Base-by-base conservation (phyloP, 768 basidiomycete species). In the Boletus barrowsii region DNA sequence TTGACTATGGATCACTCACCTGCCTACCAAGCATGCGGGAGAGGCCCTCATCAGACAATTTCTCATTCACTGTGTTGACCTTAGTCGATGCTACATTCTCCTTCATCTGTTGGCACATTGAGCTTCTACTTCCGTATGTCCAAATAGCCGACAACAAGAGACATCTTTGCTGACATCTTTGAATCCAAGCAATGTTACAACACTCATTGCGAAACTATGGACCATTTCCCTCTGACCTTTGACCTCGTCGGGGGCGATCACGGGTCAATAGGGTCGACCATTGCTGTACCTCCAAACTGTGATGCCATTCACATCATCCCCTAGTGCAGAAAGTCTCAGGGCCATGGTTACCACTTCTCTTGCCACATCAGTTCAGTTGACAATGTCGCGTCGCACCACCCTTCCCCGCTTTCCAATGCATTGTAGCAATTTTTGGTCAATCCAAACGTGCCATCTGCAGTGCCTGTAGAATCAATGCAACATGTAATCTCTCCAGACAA, bases 41-140 rank as follows among this genome's bases (percentile, higher is more conserved):
- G 55, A 69, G 83, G 8, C 85, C 85, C 0, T 76, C 77, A 0
- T 84, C 83, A 0, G 83, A 85, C 57, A 79, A 86, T 40, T 74
- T 84, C 57, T 81, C 79, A 0, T 77, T 80, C 55, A 79, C 83
- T 0, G 77, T 81, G 72, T 77, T 76, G 6, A 68, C 68, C 30
- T 65, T 73, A 1, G 75, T 88, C 8, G 88, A 90, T 36, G 88
- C 90, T 54, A 90, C 88, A 0, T 90, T 91, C 67, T 82, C 82
- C 0, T 90, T 87, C 75, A 64, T 78, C 26, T 69, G 66, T 47
- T 59, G 62, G 20, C 69, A 24, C 77, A 80, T 32, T 73, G 67
- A 89, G 85, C 65, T 90, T 89, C 72, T 90, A 87, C 61, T 87
- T 87, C 79, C 69, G 63, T 9, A 47, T 60, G 1, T 60, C 71